Evolutionary conservation across 306 rosid species (phyloP).

Genomic region (Citrullus amarus): DNA sequence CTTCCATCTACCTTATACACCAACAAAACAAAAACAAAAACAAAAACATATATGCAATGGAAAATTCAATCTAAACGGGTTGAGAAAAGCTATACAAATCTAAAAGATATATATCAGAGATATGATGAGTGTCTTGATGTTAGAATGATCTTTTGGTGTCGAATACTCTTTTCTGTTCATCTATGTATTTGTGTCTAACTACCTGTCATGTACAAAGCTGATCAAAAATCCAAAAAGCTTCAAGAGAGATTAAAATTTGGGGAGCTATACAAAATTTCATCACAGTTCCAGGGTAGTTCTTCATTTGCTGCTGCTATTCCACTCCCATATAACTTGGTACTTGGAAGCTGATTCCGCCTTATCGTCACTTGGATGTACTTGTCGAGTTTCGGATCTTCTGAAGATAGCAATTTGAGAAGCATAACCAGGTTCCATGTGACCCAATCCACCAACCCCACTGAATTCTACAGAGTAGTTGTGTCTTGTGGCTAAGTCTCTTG

Average conservation of each 20-base stretch:
- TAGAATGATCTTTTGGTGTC: background rate
- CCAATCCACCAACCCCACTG: slow-evolving; percentile 85
- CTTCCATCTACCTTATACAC: background rate
- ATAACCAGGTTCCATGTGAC: slow-evolving; percentile 76
- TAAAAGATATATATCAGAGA: background rate
- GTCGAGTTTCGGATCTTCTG: slow-evolving; percentile 19
- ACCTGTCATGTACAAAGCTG: background rate
- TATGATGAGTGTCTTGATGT: background rate
- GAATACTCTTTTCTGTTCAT: background rate
- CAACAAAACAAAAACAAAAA: background rate
- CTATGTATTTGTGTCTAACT: background rate
- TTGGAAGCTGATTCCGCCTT: slow-evolving; percentile 17
- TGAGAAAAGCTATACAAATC: background rate
- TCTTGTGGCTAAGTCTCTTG: slow-evolving; percentile 47
- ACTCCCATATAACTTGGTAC: slow-evolving; percentile 54
- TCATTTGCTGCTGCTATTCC: slow-evolving; percentile 28
- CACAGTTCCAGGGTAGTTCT: background rate
- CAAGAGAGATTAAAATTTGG: background rate
- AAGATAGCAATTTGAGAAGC: slow-evolving; percentile 98
- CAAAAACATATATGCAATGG: background rate
- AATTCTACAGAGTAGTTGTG: slow-evolving; percentile 70
- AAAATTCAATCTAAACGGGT: background rate
- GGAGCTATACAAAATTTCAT: background rate
- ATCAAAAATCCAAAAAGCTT: background rate
- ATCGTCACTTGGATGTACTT: slow-evolving; percentile 13